Evolutionary conservation across 2,329 filamentous ascomycete genomes (phyloP).

Genomic region (Coniochaeta hoffmannii): DNA sequence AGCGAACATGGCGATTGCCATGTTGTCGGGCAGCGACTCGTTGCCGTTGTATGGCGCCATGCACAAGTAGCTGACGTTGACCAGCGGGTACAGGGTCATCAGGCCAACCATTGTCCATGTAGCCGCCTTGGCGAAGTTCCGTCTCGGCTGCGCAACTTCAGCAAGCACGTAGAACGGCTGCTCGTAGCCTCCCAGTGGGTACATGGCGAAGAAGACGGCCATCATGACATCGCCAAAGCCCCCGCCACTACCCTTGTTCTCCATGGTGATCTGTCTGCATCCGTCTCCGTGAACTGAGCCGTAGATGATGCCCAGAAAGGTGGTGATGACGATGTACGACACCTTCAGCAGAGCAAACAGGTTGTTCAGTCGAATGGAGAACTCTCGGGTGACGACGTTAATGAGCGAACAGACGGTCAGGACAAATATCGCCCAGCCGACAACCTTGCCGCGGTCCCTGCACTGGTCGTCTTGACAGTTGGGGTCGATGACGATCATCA

Average conservation of each 20-base stretch:
- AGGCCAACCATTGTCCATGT: constrained; percentile 24
- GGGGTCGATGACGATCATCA: constrained; percentile 19
- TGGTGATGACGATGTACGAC: constrained; percentile 28
- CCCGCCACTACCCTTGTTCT: constrained; percentile 6
- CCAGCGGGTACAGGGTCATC: constrained; percentile 26
- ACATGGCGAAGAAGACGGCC: constrained; percentile 15
- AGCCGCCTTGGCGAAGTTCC: constrained; percentile 26
- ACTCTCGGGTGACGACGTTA: constrained; percentile 33
- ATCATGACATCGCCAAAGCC: constrained; percentile 13
- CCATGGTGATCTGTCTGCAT: constrained; percentile 8
- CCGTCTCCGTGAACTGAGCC: constrained; percentile 8
- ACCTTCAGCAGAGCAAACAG: constrained; percentile 33
- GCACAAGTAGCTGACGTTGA: constrained; percentile 32
- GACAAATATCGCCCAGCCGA: constrained; percentile 30
- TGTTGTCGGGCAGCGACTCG: constrained; percentile 7
- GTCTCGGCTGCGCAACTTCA: constrained; percentile 31
- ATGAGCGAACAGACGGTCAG: constrained; percentile 29
- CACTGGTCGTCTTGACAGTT: constrained; percentile 17
- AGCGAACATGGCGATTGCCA: constrained; percentile 16
- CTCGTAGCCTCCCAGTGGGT: constrained; percentile 12
- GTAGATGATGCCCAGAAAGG: constrained; percentile 27
- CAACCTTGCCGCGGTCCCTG: constrained; percentile 18
- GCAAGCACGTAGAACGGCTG: constrained; percentile 23
- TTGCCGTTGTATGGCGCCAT: constrained; percentile 10
- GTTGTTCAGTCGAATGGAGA: constrained; percentile 32